Percentiles rank a stretch among this genome's conserved stretches.
Evolutionary conservation across 768 basidiomycete genomes (phyloP).

Genomic region (Chiua virens): DNA sequence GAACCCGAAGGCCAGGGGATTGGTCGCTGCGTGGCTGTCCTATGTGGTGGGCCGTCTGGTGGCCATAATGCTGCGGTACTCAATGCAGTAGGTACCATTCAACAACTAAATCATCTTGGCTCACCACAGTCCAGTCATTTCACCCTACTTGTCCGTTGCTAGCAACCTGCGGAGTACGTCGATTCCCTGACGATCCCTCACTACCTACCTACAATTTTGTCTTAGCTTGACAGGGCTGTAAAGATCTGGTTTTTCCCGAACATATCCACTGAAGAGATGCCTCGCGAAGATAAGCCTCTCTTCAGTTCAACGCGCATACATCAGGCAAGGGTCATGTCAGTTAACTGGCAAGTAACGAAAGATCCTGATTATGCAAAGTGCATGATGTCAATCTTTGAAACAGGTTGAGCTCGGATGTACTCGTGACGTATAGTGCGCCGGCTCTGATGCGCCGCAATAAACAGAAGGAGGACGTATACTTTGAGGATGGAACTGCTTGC

Average conservation of each 20-base stretch:
- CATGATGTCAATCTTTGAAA: neutral
- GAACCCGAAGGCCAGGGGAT: conserved; percentile 60
- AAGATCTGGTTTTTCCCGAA: conserved; percentile 71
- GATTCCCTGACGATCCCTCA: neutral
- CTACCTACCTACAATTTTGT: neutral
- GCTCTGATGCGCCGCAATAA: conserved; percentile 41
- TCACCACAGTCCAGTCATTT: conserved; percentile 51
- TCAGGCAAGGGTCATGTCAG: conserved; percentile 60
- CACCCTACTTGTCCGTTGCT: conserved; percentile 63
- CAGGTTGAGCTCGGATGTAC: conserved; percentile 59
- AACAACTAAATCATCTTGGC: neutral
- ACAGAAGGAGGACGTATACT: conserved; percentile 24
- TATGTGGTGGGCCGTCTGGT: conserved; percentile 70
- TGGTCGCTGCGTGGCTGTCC: conserved; percentile 59
- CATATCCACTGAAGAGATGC: conserved; percentile 37
- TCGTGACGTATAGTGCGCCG: conserved; percentile 55
- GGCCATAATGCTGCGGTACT: conserved; percentile 73
- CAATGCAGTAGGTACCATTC: conserved; percentile 47
- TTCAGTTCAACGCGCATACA: conserved; percentile 70
- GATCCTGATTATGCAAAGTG: neutral
- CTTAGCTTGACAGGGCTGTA: conserved; percentile 67
- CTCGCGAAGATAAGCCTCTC: conserved; percentile 72
- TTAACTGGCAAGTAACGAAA: conserved; percentile 51
- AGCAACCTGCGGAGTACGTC: conserved; percentile 74
- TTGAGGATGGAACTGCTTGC: conserved; percentile 52